A percentile compares a stretch with the other conserved stretches of the same genome.
These are phyloP conservation scores for Penicillium paradoxum DNA, from an alignment of 495 filamentous ascomycete genomes.

Conservation along the genomic window DNA sequence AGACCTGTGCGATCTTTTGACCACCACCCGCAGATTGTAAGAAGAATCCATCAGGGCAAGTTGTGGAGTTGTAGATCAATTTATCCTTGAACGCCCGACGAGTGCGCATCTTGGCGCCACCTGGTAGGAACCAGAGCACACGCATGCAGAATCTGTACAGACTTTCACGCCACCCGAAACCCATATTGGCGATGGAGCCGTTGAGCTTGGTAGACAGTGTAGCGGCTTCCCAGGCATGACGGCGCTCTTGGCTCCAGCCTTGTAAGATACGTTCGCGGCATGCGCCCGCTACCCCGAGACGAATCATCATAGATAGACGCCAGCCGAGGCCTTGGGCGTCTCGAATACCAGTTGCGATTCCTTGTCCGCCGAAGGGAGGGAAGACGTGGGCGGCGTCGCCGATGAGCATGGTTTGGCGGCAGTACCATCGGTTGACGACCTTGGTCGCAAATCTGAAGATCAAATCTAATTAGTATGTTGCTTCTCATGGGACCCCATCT, in stretches of 20 bases:
- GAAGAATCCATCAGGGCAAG: neutral
- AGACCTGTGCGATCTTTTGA: neutral
- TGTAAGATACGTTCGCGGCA: neutral
- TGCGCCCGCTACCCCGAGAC: neutral
- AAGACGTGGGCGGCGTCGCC: conserved; percentile 48
- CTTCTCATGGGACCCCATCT: neutral
- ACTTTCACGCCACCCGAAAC: neutral
- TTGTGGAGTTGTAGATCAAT: neutral
- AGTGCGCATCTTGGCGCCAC: neutral
- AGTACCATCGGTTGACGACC: conserved; percentile 42
- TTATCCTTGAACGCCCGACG: neutral
- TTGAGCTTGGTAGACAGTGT: neutral
- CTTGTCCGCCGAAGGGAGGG: conserved; percentile 47
- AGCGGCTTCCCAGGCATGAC: neutral
- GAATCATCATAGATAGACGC: conserved; percentile 34
- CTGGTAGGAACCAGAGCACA: neutral
- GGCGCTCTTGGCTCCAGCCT: neutral
- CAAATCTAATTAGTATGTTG: neutral
- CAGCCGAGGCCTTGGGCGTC: conserved; percentile 30
- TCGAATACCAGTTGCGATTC: conserved; percentile 35
- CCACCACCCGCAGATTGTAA: neutral
- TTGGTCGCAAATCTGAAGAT: neutral
- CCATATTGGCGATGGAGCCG: neutral
- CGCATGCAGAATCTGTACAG: neutral
- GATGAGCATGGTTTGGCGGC: conserved; percentile 31